phyloP scores from a whole-genome alignment of 129 eudicot genomes.

The Calendula officinalis region DNA sequence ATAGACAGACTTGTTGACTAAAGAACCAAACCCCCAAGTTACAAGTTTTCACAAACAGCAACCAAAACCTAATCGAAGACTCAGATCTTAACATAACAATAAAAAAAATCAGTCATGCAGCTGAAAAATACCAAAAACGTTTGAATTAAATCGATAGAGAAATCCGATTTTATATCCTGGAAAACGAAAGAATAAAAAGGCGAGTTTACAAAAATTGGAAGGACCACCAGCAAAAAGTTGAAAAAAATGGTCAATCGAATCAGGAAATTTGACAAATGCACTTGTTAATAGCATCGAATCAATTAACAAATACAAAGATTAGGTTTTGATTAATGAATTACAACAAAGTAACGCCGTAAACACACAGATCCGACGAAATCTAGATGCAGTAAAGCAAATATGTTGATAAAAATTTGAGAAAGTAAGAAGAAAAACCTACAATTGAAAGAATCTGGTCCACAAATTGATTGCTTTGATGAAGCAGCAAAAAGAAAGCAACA shows the following conservation, averaged over 20 bases:
- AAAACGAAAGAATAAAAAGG: not conserved
- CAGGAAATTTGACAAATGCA: constrained; percentile 22
- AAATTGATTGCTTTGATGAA: not conserved
- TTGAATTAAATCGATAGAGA: no score
- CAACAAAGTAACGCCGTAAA: not conserved
- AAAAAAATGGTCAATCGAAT: no score
- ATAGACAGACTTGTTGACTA: not conserved
- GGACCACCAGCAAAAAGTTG: constrained; percentile 26
- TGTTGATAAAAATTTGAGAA: not conserved
- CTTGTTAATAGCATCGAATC: constrained; percentile 13
- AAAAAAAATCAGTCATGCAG: no score
- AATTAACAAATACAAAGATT: constrained; percentile 18
- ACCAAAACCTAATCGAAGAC: not conserved
- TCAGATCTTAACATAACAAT: no score
- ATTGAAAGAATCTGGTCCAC: constrained; percentile 10
- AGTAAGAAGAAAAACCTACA: constrained; percentile 39
- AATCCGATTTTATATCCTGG: not conserved
- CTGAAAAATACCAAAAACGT: no score
- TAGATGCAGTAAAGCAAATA: no score
- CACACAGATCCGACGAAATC: no score
- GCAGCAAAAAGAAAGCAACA: constrained; percentile 33
- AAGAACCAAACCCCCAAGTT: not conserved
- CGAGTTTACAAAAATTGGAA: constrained; percentile 8
- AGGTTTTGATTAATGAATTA: constrained; percentile 5
- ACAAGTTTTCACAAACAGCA: constrained; percentile 2